These are phyloP conservation scores for Nakazawaea pomicola DNA, from an alignment of 805 yeast species.

Conservation along the genomic window DNA sequence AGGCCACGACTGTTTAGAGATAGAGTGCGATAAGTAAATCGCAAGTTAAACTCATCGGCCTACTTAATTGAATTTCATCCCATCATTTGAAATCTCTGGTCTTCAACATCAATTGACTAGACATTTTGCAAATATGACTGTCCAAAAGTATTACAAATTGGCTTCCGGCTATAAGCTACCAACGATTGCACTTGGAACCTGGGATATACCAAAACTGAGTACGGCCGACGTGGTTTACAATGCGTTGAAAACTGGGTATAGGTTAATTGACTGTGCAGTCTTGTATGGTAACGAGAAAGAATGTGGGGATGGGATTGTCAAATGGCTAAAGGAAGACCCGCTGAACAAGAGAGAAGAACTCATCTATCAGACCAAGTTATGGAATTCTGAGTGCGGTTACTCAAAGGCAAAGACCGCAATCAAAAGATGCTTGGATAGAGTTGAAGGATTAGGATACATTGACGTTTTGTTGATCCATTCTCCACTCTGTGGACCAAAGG, in stretches of 20 bases:
- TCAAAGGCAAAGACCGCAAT: conserved; percentile 54
- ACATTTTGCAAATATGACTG: too few species aligned
- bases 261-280: conserved; percentile 44
- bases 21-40: too few species aligned
- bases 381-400: conserved; percentile 66
- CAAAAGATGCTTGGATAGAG: conserved; percentile 45
- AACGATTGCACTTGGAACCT: conserved; percentile 45
- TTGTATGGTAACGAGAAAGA: conserved; percentile 43
- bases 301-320: conserved; percentile 42
- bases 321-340: conserved; percentile 35
- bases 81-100: neutral
- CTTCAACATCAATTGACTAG: too few species aligned
- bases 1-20: too few species aligned
- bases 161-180: conserved; percentile 52
- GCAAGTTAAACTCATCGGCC: neutral
- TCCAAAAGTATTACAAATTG: conserved; percentile 28
- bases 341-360: conserved; percentile 43
- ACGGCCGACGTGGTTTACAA: conserved; percentile 36
- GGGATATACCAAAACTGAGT: conserved; percentile 30
- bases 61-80: neutral
- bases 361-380: conserved; percentile 65
- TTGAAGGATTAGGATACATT: conserved; percentile 56
- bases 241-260: conserved; percentile 39
- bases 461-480: conserved; percentile 67
- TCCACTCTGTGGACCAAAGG: conserved; percentile 43